Evolutionary conservation across 371 early-diverging fungal genomes (phyloP).

Genomic region (Mucor irregularis): DNA sequence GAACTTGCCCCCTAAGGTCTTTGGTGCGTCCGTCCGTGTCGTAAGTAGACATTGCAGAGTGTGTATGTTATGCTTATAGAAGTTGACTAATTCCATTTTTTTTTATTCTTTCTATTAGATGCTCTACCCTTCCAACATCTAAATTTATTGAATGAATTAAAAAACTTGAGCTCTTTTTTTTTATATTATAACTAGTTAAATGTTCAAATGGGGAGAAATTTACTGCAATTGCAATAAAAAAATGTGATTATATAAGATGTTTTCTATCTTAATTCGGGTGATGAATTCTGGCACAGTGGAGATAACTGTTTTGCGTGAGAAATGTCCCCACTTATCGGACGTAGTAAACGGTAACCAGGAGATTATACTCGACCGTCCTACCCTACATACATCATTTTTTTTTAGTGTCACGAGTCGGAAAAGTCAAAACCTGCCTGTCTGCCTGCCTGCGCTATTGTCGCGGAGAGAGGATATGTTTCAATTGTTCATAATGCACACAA

Average conservation of each 20-base stretch:
- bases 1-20: slow-evolving; percentile 90
- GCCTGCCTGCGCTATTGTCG: too few species aligned
- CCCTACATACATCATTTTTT: background rate
- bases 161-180: background rate
- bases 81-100: background rate
- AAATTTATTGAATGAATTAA: slow-evolving; percentile 26
- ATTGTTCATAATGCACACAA: too few species aligned
- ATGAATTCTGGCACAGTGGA: too few species aligned
- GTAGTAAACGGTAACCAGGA: slow-evolving; percentile 7
- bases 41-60: too few species aligned
- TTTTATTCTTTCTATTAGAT: slow-evolving; percentile 52
- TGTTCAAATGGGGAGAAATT: too few species aligned
- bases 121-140: slow-evolving; percentile 92
- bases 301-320: background rate
- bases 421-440: too few species aligned
- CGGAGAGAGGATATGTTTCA: background rate
- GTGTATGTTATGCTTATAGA: background rate
- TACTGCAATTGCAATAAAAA: too few species aligned
- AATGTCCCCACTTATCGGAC: background rate
- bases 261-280: too few species aligned
- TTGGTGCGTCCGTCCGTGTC: slow-evolving; percentile 79
- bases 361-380: slow-evolving; percentile 3
- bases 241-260: too few species aligned
- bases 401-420: background rate
- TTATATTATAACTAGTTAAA: too few species aligned